A percentile compares a stretch with the other conserved stretches of the same genome.
These are phyloP conservation scores for Castanea crenata DNA, from an alignment of 306 rosid species.

Conservation along the genomic window DNA sequence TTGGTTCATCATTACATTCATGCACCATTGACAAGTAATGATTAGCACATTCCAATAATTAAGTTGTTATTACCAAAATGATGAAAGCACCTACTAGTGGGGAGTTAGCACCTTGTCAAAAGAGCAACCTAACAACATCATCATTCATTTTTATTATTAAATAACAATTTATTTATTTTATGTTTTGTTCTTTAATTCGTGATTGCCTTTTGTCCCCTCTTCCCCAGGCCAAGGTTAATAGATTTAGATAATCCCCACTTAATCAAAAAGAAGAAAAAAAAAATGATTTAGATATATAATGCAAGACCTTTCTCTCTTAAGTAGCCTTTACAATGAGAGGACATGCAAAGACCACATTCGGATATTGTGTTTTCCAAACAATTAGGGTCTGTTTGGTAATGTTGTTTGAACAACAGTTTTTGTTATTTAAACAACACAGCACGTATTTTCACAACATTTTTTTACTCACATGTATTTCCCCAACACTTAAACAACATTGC, in stretches of 20 bases:
- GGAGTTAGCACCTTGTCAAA: constrained; percentile 1
- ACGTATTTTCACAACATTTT: too few relatives aligned
- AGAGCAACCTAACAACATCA: neutral
- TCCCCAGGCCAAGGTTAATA: neutral
- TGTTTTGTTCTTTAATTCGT: too few relatives aligned
- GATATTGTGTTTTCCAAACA: neutral
- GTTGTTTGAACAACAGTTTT: too few relatives aligned
- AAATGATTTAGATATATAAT: neutral
- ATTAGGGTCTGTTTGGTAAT: too few relatives aligned
- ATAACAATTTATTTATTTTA: neutral
- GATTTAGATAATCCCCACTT: neutral
- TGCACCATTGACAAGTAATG: neutral
- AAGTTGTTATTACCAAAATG: neutral
- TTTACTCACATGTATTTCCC: too few relatives aligned
- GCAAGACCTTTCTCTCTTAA: neutral
- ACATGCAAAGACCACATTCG: neutral
- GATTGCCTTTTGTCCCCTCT: neutral
- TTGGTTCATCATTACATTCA: constrained; percentile 15
- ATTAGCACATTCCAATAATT: neutral
- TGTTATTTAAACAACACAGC: too few relatives aligned
- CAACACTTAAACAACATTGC: too few relatives aligned
- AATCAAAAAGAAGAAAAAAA: neutral
- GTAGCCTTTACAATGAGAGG: neutral
- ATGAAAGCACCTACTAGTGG: neutral
- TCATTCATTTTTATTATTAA: neutral